Evolutionary conservation across 2,329 filamentous ascomycete genomes (phyloP), one percentile per base, ranked within the genome.

Genomic region (Lasiodiplodia theobromae): DNA sequence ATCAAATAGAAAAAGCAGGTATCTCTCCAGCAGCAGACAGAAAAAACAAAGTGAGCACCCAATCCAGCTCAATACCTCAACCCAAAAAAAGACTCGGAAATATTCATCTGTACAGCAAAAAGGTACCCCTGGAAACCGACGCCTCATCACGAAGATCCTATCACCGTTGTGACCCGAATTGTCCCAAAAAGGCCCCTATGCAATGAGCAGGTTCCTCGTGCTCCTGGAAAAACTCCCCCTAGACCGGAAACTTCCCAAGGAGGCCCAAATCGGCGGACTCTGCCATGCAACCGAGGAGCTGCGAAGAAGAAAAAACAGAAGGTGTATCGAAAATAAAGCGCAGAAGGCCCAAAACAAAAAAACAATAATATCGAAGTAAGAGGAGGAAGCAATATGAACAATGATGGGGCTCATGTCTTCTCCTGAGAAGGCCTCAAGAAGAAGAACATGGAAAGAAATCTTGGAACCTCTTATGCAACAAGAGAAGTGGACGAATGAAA

Each of bases 371-470:
- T 11, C 18, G 44, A 47, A 47, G 7, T 47, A 10, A 47, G n/a
- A 69, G 54, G 3, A 21, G 16, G n/a, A 52, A 40, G 5, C n/a
- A 51, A 37, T 64, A 64, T 64, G 28, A 52, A 52, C 60, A 52
- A 40, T 25, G 16, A 44, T 8, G 8, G 34, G 8, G 16, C 31
- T n/a, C 23, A 37, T 51, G 44, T 18, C 21, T 47, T 47, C 44
- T 37, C 18, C 5, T 7, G 44, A 37, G 18, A 7, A 7, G 21
- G 4, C 3, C 25, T 18, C 25, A 34, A 12, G 65, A 69, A 38
- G 67, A 68, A 38, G 3, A 6, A 68, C 28, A 38, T 23, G 23
- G 4, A 21, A n/a, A 70, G 60, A 70, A 67, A 52, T 51, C 49
- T 66, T 47, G 28, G 18, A 38, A 64, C 37, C 25, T 52, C 60